Evolutionary conservation across 306 rosid species (phyloP), one percentile per base, ranked within the genome.

Genomic region (Notholithocarpus densiflorus): DNA sequence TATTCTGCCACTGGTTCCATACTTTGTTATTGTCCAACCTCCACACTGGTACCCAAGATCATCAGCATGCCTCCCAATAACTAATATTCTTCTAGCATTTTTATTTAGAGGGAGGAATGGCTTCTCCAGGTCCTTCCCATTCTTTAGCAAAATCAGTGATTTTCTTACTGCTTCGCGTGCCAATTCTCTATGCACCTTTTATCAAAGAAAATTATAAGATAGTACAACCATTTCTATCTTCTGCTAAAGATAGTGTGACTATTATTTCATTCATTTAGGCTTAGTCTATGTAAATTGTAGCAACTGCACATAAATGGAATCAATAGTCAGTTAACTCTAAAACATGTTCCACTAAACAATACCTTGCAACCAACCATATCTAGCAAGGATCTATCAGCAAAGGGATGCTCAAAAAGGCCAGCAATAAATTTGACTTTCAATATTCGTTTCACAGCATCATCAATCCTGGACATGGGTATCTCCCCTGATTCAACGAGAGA

Each of bases 321-420:
- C 15, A 48, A 48, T 11, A 12, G 4, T 13, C 53, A 32, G 75
- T 68, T 40, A 68, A 84, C 53, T 31, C 32, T 6, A 4, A 68
- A 68, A 24, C 24, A 75, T 65, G 75, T n/a, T 74, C 24, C 56
- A 45, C 79, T 48, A 27, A 18, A 62, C 53, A 48, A 80, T 80
- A 86, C 98, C 92, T 92, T 94, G 94, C 93, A 90, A 77, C 98
- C 97, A 83, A 94, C 98, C 19, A 17, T 71, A 81, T 92, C 92
- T 24, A 92, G 84, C 88, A 92, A 82, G 64, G 96, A 92, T 84
- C 94, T 83, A 82, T 89, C 91, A 34, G 85, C 72, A 13, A 89
- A 82, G 56, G 97, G 94, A 81, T 80, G 82, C 84, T 94, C 96
- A 72, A 94, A 94, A 83, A 94, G 77, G 52, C 94, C 96, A 15